phyloP scores from a whole-genome alignment of 257 asterid genomes.

The Misopates orontium region DNA sequence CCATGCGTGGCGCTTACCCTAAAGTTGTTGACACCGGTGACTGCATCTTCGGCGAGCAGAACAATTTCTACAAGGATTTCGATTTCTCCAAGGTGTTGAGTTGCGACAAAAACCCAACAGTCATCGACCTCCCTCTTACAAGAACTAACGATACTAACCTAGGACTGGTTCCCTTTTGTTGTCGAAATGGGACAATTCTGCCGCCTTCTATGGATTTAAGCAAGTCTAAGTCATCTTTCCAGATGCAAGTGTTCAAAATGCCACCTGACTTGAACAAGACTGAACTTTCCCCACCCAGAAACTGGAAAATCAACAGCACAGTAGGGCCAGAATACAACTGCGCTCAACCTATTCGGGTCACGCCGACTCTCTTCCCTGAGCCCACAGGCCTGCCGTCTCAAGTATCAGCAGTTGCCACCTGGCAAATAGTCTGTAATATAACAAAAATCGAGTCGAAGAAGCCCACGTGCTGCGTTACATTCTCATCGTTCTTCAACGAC shows the following conservation, averaged over 20 bases:
- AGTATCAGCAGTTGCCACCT: constrained; percentile 49
- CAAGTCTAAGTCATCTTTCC: constrained; percentile 52
- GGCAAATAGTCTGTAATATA: constrained; percentile 64
- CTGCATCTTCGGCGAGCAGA: constrained; percentile 63
- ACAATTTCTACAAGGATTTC: constrained; percentile 33
- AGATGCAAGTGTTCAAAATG: constrained; percentile 70
- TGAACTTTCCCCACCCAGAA: constrained; percentile 53
- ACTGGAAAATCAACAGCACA: constrained; percentile 57
- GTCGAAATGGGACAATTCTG: constrained; percentile 62
- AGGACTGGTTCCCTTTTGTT: constrained; percentile 64
- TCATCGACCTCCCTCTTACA: constrained; percentile 58
- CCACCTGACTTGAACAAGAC: constrained; percentile 61
- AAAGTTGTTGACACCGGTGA: constrained; percentile 40
- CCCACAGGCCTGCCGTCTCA: constrained; percentile 50
- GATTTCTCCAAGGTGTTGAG: constrained; percentile 53
- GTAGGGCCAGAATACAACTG: constrained; percentile 48
- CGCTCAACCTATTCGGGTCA: constrained; percentile 51
- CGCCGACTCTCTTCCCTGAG: constrained; percentile 49
- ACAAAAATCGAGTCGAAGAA: constrained; percentile 30
- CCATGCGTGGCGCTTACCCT: constrained; percentile 69
- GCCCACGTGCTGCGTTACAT: constrained; percentile 65
- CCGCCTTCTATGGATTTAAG: constrained; percentile 51
- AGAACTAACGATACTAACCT: constrained; percentile 53
- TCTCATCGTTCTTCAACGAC: constrained; percentile 67
- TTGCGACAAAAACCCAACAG: constrained; percentile 57